A percentile compares a stretch with the other conserved stretches of the same genome.
Evolutionary conservation across 2,329 filamentous ascomycete species (phyloP).

Genomic region (Microdochium trichocladiopsis): DNA sequence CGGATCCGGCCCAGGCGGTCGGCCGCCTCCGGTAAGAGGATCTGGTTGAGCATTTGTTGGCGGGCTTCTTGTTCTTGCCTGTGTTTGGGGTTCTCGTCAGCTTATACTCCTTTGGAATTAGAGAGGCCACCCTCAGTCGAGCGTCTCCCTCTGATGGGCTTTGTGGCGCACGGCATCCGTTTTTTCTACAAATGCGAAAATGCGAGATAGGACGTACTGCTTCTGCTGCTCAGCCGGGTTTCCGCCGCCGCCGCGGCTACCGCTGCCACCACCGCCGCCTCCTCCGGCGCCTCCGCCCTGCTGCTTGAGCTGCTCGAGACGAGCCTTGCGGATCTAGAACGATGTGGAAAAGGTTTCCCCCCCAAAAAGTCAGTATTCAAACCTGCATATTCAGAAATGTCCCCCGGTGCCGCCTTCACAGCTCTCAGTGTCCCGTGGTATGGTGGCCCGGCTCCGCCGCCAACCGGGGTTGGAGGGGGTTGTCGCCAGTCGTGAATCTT

Average conservation of each 20-base stretch:
- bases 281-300: slow-evolving; percentile 47
- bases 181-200: background rate
- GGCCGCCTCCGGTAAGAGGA: slow-evolving; percentile 87
- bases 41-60: slow-evolving; percentile 75
- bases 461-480: too few relatives aligned
- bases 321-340: slow-evolving; percentile 76
- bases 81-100: background rate
- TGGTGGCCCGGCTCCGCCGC: too few relatives aligned
- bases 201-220: slow-evolving; percentile 39
- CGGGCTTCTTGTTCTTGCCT: slow-evolving; percentile 58
- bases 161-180: too few relatives aligned
- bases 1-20: slow-evolving; percentile 92
- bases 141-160: too few relatives aligned
- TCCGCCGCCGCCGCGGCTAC: slow-evolving; percentile 30
- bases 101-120: too few relatives aligned
- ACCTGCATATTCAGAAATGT: background rate
- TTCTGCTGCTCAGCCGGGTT: slow-evolving; percentile 55
- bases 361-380: too few relatives aligned
- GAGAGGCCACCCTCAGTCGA: too few relatives aligned
- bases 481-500: too few relatives aligned
- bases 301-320: slow-evolving; percentile 87
- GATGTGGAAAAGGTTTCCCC: slow-evolving; percentile 3
- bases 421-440: too few relatives aligned
- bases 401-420: background rate
- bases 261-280: slow-evolving; percentile 36